A percentile compares a stretch with the other conserved stretches of the same genome.
These are phyloP conservation scores for Trichoderma gracile DNA, from an alignment of 2,329 filamentous ascomycete genomes.

Conservation along the genomic window DNA sequence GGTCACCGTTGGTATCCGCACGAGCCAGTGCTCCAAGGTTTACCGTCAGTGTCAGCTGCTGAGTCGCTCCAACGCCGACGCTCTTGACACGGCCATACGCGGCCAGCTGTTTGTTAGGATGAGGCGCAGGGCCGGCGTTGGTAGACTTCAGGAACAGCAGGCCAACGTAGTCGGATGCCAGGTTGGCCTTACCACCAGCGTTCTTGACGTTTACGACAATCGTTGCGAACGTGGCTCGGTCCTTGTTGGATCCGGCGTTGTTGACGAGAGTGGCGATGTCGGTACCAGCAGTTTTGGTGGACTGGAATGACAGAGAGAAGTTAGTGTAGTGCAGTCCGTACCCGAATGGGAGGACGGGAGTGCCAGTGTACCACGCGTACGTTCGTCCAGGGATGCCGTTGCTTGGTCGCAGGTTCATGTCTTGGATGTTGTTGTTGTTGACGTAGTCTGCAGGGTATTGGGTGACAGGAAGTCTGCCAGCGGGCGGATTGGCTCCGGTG, in stretches of 20 bases:
- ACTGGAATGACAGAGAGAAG: conserved; percentile 39
- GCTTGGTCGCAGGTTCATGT: conserved; percentile 56
- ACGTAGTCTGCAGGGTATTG: conserved; percentile 57
- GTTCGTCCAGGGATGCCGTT: conserved; percentile 53
- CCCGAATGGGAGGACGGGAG: conserved; percentile 55
- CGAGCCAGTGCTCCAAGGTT: conserved; percentile 25
- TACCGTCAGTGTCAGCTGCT: conserved; percentile 23
- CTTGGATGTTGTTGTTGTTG: conserved; percentile 51
- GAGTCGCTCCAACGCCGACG: conserved; percentile 22
- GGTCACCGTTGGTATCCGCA: conserved; percentile 26
- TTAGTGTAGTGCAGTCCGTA: conserved; percentile 60
- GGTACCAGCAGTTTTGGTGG: conserved; percentile 2
- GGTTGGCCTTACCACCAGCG: conserved; percentile 10
- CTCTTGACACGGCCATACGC: conserved; percentile 26
- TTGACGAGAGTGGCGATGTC: conserved; percentile 23
- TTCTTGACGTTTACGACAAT: conserved; percentile 19
- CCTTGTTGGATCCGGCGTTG: conserved; percentile 20
- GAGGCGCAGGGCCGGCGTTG: conserved; percentile 27
- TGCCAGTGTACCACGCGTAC: conserved; percentile 58
- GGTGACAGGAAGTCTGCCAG: conserved; percentile 56
- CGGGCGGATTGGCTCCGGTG: conserved; percentile 51
- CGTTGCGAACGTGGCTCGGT: conserved; percentile 16
- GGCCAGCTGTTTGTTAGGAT: conserved; percentile 28
- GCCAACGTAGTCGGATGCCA: conserved; percentile 28
- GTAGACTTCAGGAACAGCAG: conserved; percentile 27